Base-by-base conservation (phyloP, 371 early-diverging fungal species). In the Rhizopus delemar region DNA sequence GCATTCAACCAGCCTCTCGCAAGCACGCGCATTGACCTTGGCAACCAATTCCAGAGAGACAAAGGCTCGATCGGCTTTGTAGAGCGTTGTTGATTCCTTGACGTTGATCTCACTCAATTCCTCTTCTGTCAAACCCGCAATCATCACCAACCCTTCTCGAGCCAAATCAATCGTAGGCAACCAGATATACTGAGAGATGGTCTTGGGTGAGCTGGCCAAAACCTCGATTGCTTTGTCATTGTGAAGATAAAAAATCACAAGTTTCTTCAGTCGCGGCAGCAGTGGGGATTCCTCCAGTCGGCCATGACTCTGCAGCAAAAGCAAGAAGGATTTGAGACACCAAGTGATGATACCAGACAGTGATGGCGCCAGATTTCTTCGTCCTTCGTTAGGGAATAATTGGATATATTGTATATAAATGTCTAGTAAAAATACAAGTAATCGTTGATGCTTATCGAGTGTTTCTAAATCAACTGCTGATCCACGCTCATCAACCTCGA, bases 41-140 rank as follows among this genome's bases (percentile, higher is more conserved):
- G 64, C 56, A 0, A 67, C 56, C 15, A 48, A 50, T 4, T 62
- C 51, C 3, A 75, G 32, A 3, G 66, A 58, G 0, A 62, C 50
- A 50, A 75, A 56, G 0, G 69, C 68, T 16, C 75, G 53, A 13
- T 68, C 69, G 2, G 75, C 62, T 36, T 69, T 71, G 43, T 53
- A 57, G 6, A 74, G 12, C 6, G 41, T 45, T 12, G 29, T 31
- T 0, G 41, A 38, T 13, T 46, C 22, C n/a, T 45, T 45, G n/a
- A 45, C 22, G 8, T 45, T n/a, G 15, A 45, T 45, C n/a, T 8
- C 8, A 8, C 6, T 7, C 16, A 16, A 7, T 22, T 45, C 46
- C n/a, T 55, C 41, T n/a, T 34, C 36, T 11, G 46, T 48, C 7
- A 63, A n/a, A 0, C 48, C 53, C 0, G 33, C 8, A 0, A 45